Evolutionary conservation across 495 filamentous ascomycete species (phyloP).

Genomic region (Penicillium psychrofluorescens): DNA sequence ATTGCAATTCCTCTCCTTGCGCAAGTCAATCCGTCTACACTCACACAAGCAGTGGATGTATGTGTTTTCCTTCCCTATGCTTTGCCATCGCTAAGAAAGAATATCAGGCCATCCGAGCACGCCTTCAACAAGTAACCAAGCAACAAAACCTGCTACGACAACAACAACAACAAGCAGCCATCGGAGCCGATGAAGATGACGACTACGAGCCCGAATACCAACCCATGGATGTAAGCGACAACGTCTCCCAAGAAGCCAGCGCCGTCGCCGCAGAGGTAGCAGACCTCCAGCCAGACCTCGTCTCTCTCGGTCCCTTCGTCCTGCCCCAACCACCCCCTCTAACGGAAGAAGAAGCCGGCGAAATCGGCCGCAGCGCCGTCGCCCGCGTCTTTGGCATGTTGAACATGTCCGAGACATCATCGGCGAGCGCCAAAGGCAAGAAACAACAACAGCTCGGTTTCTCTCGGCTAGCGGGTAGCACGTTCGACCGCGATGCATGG

Average conservation of each 20-base stretch:
- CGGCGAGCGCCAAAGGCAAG: slow-evolving; percentile 38
- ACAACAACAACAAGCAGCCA: slow-evolving; percentile 33
- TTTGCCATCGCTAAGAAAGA: slow-evolving; percentile 15
- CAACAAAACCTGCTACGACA: slow-evolving; percentile 29
- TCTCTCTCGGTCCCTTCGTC: slow-evolving; percentile 60
- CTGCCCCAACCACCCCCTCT: slow-evolving; percentile 72
- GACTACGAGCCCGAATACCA: slow-evolving; percentile 84
- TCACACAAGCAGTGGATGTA: slow-evolving; percentile 65
- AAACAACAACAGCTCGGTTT: slow-evolving; percentile 52
- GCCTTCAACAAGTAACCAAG: slow-evolving; percentile 38
- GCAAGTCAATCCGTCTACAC: slow-evolving; percentile 50
- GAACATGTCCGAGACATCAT: slow-evolving; percentile 56
- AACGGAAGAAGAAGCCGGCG: slow-evolving; percentile 56
- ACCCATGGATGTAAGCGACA: slow-evolving; percentile 62
- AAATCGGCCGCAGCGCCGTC: slow-evolving; percentile 62
- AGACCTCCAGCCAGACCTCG: slow-evolving; percentile 46
- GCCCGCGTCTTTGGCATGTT: slow-evolving; percentile 73
- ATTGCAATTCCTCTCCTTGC: slow-evolving; percentile 68
- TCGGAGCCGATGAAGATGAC: slow-evolving; percentile 73
- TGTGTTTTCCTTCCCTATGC: neutral
- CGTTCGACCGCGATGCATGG: slow-evolving; percentile 86
- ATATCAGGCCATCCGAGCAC: slow-evolving; percentile 37
- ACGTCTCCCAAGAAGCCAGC: slow-evolving; percentile 64
- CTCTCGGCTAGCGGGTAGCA: slow-evolving; percentile 75
- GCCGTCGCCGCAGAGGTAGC: slow-evolving; percentile 48